Evolutionary conservation across 306 rosid species (phyloP).

Genomic region (Bauhinia variegata): DNA sequence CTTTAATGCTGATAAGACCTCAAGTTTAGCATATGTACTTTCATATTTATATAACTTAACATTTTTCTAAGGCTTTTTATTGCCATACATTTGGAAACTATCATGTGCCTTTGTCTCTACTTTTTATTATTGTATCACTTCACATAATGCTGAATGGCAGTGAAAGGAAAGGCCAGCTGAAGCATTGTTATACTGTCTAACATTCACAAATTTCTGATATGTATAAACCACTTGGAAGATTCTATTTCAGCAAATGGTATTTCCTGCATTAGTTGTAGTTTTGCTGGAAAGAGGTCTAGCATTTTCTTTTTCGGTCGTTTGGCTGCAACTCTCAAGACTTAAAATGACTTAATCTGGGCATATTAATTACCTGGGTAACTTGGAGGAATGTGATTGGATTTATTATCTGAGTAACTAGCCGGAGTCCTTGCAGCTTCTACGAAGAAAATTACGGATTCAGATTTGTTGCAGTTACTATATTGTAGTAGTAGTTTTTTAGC

Average conservation of each 20-base stretch:
- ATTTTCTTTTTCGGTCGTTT: neutral
- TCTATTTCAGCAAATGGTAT: neutral
- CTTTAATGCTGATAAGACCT: conserved; percentile 23
- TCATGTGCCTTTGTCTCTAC: conserved; percentile 39
- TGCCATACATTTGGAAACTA: conserved; percentile 33
- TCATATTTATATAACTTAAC: conserved; percentile 9
- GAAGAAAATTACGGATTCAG: conserved; percentile 11
- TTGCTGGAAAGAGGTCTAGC: conserved; percentile 4
- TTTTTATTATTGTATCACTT: conserved; percentile 32
- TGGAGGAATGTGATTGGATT: neutral
- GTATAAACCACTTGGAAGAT: neutral
- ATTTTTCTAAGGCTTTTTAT: conserved; percentile 30
- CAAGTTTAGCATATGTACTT: conserved; percentile 12
- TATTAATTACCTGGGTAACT: no score
- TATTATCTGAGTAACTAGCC: neutral
- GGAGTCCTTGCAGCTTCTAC: conserved; percentile 2
- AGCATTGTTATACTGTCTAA: conserved; percentile 11
- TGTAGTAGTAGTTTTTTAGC: no score
- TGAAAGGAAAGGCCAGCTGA: conserved; percentile 15
- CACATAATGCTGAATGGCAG: conserved; percentile 9
- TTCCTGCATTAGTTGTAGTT: neutral
- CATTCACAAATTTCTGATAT: neutral
- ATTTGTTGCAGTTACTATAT: no score
- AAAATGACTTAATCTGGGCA: no score
- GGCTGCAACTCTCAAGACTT: no score